phyloP scores from a whole-genome alignment of 495 filamentous ascomycete species.

The Penicillium tannophilum region DNA sequence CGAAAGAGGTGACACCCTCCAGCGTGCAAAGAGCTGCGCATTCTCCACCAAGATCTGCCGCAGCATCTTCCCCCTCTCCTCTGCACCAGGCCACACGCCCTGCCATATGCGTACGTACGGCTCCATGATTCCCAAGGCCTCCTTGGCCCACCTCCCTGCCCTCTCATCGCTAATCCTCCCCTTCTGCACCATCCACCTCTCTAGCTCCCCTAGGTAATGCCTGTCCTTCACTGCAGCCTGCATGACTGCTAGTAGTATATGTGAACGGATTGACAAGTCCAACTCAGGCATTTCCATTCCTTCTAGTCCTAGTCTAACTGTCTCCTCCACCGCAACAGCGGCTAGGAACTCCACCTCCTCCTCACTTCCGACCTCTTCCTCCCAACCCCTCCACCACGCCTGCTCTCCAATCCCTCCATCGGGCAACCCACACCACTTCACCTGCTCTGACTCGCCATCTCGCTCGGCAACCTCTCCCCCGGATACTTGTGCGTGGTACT shows the following conservation, averaged over 20 bases:
- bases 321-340: constrained; percentile 30
- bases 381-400: constrained; percentile 28
- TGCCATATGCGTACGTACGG: constrained; percentile 29
- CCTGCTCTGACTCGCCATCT: constrained; percentile 21
- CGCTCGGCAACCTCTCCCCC: constrained; percentile 20
- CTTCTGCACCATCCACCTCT: constrained; percentile 24
- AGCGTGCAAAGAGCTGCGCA: constrained; percentile 31
- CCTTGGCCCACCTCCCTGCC: constrained; percentile 24
- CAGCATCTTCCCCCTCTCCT: constrained; percentile 25
- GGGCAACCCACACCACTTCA: constrained; percentile 24
- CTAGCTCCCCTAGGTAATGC: constrained; percentile 25
- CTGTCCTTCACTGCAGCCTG: constrained; percentile 21
- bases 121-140: constrained; percentile 28
- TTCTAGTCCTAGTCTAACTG: constrained; percentile 11
- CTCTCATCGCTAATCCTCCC: constrained; percentile 26
- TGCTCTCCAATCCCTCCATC: constrained; percentile 22
- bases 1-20: constrained; percentile 22
- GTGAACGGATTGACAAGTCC: constrained; percentile 28
- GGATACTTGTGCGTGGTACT: constrained; percentile 22
- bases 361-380: constrained; percentile 30
- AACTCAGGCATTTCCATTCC: constrained; percentile 24
- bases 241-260: constrained; percentile 31
- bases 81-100: constrained; percentile 28
- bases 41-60: constrained; percentile 30
- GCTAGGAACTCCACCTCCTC: constrained; percentile 30